Evolutionary conservation across 805 yeast genomes (phyloP), one percentile per base, ranked within the genome.

Genomic region (Nakazawaea ernobii): DNA sequence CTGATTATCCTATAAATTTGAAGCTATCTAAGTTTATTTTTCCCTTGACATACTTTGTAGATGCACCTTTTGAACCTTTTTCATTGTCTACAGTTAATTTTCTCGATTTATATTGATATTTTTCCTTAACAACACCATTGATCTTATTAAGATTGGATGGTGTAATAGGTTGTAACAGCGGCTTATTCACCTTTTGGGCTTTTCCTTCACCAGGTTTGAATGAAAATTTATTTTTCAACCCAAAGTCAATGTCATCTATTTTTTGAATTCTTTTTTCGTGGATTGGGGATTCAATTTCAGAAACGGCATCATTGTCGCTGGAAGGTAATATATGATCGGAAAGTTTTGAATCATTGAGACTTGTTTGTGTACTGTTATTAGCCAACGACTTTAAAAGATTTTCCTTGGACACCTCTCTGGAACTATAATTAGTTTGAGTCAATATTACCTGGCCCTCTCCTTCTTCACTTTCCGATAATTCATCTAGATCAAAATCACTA

Each of bases 401-500:
- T 10, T 43, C 35, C 15, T 14, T 35, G n/a, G 46, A 43, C 8
- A 14, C 6, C 35, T 7, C 7, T 6, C 24, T 26, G 6, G 32
- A n/a, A 24, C 15, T 33, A 13, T 11, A 10, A 4, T 36, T 14
- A 1, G 43, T 45, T 27, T 38, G 43, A 11, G 43, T 45, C 20
- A 45, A 32, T 26, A 37, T 2, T 2, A 11, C 24, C 26, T 45
- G 43, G 8, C 14, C 26, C 7, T 45, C 35, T 7, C 32, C 39
- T 20, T 35, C 35, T 11, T 37, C 46, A n/a, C 29, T 14, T 9
- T 46, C 49, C 3, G 49, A 46, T 14, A 46, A 32, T 14, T 47
- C 50, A 15, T 47, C 50, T n/a, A 47, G 17, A 20, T 55, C 59
- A 35, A 53, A 61, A 28, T 62, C 67, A 41, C 67, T 62, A 2